Evolutionary conservation across 208 protist species (phyloP), one percentile per base, ranked within the genome.

Genomic region (Crithidia sp.): DNA sequence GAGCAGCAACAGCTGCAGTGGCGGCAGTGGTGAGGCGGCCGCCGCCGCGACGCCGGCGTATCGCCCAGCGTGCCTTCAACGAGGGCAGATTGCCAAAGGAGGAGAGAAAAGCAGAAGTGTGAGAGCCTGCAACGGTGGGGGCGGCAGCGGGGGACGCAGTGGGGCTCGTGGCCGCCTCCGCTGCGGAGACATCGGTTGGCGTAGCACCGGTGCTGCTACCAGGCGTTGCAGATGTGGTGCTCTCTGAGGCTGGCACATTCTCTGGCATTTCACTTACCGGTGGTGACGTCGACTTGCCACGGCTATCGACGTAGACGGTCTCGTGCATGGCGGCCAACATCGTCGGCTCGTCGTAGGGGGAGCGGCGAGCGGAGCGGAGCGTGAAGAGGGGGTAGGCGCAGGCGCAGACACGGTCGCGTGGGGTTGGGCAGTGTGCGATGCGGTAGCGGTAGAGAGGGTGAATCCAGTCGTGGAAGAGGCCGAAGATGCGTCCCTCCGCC

Each of bases 361-460:
- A 89, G 43, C 67, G 62, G 7, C 55, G 28, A 7, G 87, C 79
- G 3, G 76, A 71, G 57, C 87, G 88, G 3, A 89, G 73, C 12
- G 87, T 92, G 76, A 81, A 92, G 45, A 92, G 73, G 2, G 87
- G 85, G 57, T 88, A 90, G 17, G 73, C 72, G 72, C 87, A 92
- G 44, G 69, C 72, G 76, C 87, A 92, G 16, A 82, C 63, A 2
- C 69, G 77, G 37, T 84, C 60, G 37, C 71, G 74, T 14, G 67
- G 59, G 2, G 76, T 78, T 13, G 62, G 40, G 9, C 62, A 73
- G 49, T 87, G 86, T 39, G 83, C 82, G 12, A 88, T 76, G 6
- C 71, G 71, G 61, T 86, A 87, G 50, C 56, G 56, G 49, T 82
- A 88, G 14, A 91, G 62, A 5, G 83, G 77, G 2, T 54, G 44